A percentile compares a stretch with the other conserved stretches of the same genome.
Evolutionary conservation across 1,284 basidiomycete species (phyloP).

Genomic region (Stygiomarasmius scandens): DNA sequence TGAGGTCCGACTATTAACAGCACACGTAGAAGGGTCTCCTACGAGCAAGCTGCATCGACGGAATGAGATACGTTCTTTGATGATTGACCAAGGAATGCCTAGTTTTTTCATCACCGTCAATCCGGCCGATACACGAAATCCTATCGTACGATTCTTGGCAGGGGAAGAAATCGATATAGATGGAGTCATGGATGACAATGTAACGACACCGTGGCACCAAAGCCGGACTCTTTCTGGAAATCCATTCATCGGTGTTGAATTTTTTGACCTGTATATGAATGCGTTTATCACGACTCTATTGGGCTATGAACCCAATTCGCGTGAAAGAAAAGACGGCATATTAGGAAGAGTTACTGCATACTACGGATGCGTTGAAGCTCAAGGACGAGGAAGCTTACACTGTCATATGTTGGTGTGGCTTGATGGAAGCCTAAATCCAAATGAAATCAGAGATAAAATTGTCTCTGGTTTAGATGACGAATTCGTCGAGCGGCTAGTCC

Average conservation of each 20-base stretch:
- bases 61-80: slow-evolving; percentile 39
- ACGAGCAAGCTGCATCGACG: slow-evolving; percentile 28
- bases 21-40: slow-evolving; percentile 34
- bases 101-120: slow-evolving; percentile 43
- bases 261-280: slow-evolving; percentile 41
- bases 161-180: slow-evolving; percentile 31
- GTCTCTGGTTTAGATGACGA: slow-evolving; percentile 18
- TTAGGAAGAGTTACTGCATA: slow-evolving; percentile 36
- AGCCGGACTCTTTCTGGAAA: slow-evolving; percentile 35
- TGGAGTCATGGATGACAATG: slow-evolving; percentile 20
- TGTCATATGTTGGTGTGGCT: slow-evolving; percentile 50
- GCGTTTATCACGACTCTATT: slow-evolving; percentile 34
- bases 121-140: slow-evolving; percentile 41
- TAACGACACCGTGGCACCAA: slow-evolving; percentile 20
- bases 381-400: slow-evolving; percentile 42
- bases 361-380: slow-evolving; percentile 46
- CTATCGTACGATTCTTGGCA: slow-evolving; percentile 35
- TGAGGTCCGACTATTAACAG: slow-evolving; percentile 32
- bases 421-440: slow-evolving; percentile 36
- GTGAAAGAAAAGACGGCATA: slow-evolving; percentile 25
- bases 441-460: slow-evolving; percentile 33
- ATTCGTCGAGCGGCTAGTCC: slow-evolving; percentile 18
- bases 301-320: slow-evolving; percentile 17
- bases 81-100: slow-evolving; percentile 31
- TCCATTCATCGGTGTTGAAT: slow-evolving; percentile 35